Evolutionary conservation across 768 basidiomycete species (phyloP).

Genomic region (Gloeopeniophorella convolvens): DNA sequence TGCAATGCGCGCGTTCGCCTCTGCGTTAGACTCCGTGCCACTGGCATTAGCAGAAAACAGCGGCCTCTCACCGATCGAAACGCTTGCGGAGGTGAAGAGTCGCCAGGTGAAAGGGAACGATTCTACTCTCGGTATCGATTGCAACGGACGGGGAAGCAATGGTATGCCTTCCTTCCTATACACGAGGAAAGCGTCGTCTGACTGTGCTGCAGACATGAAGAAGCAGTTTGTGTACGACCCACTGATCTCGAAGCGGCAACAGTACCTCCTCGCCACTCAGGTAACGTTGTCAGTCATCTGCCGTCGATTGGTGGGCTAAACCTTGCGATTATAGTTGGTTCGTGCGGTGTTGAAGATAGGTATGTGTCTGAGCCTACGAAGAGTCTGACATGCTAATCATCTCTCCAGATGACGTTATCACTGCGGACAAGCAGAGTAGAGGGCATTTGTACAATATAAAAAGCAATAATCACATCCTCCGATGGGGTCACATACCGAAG

Average conservation of each 20-base stretch:
- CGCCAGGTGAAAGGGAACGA: slow-evolving; percentile 84
- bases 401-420: slow-evolving; percentile 67
- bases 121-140: slow-evolving; percentile 89
- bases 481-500: neutral
- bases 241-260: slow-evolving; percentile 93
- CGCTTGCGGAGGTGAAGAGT: slow-evolving; percentile 92
- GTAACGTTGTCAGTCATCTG: slow-evolving; percentile 30
- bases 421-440: slow-evolving; percentile 66
- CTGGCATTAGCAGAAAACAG: slow-evolving; percentile 98
- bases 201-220: slow-evolving; percentile 78
- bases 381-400: neutral
- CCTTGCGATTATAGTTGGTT: slow-evolving; percentile 47
- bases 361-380: slow-evolving; percentile 30
- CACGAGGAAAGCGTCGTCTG: neutral
- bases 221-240: slow-evolving; percentile 96
- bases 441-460: slow-evolving; percentile 16
- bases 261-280: slow-evolving; percentile 96
- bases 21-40: slow-evolving; percentile 91
- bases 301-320: neutral
- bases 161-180: slow-evolving; percentile 41
- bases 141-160: slow-evolving; percentile 77
- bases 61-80: slow-evolving; percentile 93
- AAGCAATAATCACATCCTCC: slow-evolving; percentile 12
- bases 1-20: slow-evolving; percentile 98
- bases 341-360: slow-evolving; percentile 86